Evolutionary conservation across 1,139 yeast species (phyloP), one percentile per base, ranked within the genome.

Genomic region (Geotrichum histeridarum): DNA sequence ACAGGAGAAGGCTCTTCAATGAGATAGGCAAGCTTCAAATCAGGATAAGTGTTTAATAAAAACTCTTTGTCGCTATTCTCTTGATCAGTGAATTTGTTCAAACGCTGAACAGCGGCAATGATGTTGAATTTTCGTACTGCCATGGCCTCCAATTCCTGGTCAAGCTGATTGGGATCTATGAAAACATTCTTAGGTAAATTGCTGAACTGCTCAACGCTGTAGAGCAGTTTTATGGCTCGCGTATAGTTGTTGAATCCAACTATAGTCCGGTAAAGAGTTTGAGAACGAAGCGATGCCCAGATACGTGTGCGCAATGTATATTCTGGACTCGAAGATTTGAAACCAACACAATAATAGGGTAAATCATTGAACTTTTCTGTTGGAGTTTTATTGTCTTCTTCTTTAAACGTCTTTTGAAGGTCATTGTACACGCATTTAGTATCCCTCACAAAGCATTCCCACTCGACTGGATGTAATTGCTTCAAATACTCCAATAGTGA

Each of bases 271-370:
- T 83, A 87, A 50, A 87, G 72, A 0, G 95, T 87, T 64, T 87
- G 95, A 1, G 87, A 79, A 60, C 95, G 74, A 53, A 84, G 70
- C 0, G 95, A 86, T 0, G 94, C 86, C 95, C 95, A 87, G 0
- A 86, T 77, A 62, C 95, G 75, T 0, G 95, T 86, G 63, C 94
- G 71, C 56, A 84, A 65, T 1, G 81, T 77, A 59, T 77, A 80
- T 55, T 81, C 83, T 0, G 86, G 83, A 7, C 80, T 74, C 0
- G 88, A 77, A 11, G 78, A 73, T 57, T 81, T 82, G 67, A 84
- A 87, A 0, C 96, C 96, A 55, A 86, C 70, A 61, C 84, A 81
- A 59, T 84, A 79, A 55, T 76, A 81, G 0, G 95, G 94, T 43
- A 87, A 66, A 59, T 86, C 88, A 53, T 57, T 60, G 11, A 56